Base-by-base conservation (phyloP, 164 flowering plant genomes). In the Buxus sempervirens region DNA sequence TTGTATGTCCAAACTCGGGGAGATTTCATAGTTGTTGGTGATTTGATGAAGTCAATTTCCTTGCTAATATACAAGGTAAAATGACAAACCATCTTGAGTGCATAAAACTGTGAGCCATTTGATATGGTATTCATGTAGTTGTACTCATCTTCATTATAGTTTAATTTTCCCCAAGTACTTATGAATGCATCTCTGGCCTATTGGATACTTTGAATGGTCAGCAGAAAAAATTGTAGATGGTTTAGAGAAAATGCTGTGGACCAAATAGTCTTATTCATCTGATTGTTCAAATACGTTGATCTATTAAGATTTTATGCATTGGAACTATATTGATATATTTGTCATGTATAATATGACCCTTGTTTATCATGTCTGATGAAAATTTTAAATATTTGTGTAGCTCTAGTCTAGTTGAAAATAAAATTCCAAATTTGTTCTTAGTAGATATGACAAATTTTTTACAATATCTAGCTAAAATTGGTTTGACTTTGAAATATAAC, bases 11-110 rank as follows among this genome's bases (percentile, higher is more conserved):
- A 88, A 82, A 92, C 99, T 23, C 90, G 96, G 36, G 99, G 99
- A 53, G 99, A 95, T 80, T 95, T 95, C 80, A 92, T 92, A 76
- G 91, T 95, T 59, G 99, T 95, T 58, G 99, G 99, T 65, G 98
- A 95, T 78, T 76, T 95, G 76, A 95, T 95, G 99, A 95, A 95
- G 73, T 95, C 99, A 23, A 82, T 95, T 28, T 92, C 97, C 8
- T 74, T 95, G 72, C 71, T 95, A 67, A 92, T 95, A 65, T 95
- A 92, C 73, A 95, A 95, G 97, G 98, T 87, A 79, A 62, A 68
- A 0, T 7, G 19, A 55, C 41, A 3, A 12, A 70, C 27, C 57
- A 15, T 67, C 38, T 58, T 3, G 19, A 5, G 51, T 45, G 51
- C 51, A 45, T 45, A 32, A 3, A 32, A 32, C 38, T 32, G 7